A percentile compares a stretch with the other conserved stretches of the same genome.
These are phyloP conservation scores for Cyathus striatus DNA, from an alignment of 768 basidiomycete genomes.

Conservation along the genomic window DNA sequence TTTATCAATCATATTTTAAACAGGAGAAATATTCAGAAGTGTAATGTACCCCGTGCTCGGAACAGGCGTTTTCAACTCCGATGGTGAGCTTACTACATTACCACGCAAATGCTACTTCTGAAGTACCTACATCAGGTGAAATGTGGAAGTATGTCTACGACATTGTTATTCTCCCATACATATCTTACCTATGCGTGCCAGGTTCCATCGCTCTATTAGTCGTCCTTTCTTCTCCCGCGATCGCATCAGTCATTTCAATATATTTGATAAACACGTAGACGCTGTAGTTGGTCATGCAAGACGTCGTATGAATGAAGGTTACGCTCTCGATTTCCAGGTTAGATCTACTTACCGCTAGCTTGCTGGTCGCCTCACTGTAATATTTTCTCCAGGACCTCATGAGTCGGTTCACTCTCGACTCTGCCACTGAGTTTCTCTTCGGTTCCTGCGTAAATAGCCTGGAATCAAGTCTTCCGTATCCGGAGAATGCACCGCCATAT, in stretches of 20 bases:
- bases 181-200: neutral
- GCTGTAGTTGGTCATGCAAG: constrained; percentile 38
- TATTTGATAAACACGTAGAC: constrained; percentile 54
- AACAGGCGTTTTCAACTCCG: neutral
- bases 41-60: neutral
- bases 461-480: constrained; percentile 45
- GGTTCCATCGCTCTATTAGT: constrained; percentile 40
- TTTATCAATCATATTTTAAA: neutral
- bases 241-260: constrained; percentile 52
- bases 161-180: neutral
- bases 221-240: constrained; percentile 60
- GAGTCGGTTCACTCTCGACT: constrained; percentile 61
- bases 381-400: constrained; percentile 48
- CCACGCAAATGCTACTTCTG: no score
- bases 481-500: constrained; percentile 29
- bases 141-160: neutral
- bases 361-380: no score
- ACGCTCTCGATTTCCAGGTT: constrained; percentile 58
- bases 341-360: neutral
- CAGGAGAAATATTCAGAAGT: neutral
- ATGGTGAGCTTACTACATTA: neutral
- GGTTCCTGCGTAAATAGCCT: constrained; percentile 53
- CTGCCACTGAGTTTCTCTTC: constrained; percentile 63
- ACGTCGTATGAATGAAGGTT: constrained; percentile 40
- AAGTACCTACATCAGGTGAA: neutral